phyloP scores from a whole-genome alignment of 345 rosid species.

The Heritiera littoralis region DNA sequence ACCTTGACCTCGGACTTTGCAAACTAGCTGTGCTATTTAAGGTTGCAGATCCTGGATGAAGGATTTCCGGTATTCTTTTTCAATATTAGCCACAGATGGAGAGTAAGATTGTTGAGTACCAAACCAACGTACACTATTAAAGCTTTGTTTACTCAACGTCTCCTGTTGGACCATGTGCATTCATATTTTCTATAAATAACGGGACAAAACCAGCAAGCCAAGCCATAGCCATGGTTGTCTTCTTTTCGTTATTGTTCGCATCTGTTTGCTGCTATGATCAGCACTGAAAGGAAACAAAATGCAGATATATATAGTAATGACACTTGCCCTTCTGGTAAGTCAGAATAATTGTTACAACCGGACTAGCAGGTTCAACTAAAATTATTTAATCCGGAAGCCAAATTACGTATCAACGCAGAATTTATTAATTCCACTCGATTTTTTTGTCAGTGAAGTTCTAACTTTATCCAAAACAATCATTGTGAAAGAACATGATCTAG shows the following conservation, averaged over 20 bases:
- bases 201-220: background rate
- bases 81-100: background rate
- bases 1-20: background rate
- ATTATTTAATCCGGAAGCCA: background rate
- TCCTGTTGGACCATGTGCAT: conserved; percentile 6
- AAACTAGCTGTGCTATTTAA: too few species aligned
- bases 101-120: background rate
- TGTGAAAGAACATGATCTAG: background rate
- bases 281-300: background rate
- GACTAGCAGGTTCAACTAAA: background rate
- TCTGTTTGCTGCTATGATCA: background rate
- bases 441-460: conserved; percentile 17
- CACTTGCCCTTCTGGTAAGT: conserved; percentile 6
- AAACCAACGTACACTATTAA: background rate
- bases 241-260: background rate
- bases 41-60: background rate
- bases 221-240: background rate
- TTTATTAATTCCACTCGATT: conserved; percentile 20
- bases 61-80: background rate
- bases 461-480: conserved; percentile 17
- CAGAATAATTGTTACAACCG: background rate
- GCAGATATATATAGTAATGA: background rate
- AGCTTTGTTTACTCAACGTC: background rate
- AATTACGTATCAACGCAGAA: background rate
- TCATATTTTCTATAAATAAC: background rate